Percentiles rank a stretch among this genome's conserved stretches.
Evolutionary conservation across 805 yeast genomes (phyloP).

Genomic region (Barnettozyma sucrosica): DNA sequence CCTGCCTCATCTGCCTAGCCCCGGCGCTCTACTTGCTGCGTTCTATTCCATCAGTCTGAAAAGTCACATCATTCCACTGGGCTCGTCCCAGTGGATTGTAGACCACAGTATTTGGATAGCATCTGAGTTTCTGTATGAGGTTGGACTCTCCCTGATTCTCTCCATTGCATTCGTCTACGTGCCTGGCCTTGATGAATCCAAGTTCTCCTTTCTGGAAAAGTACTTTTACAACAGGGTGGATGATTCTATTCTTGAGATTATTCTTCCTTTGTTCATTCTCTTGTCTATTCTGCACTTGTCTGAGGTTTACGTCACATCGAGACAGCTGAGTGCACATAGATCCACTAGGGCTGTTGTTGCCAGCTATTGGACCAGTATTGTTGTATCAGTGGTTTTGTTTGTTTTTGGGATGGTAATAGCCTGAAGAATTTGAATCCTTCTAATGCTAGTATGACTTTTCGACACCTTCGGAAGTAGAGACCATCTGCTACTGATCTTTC

Average conservation of each 20-base stretch:
- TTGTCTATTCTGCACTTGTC: conserved; percentile 9
- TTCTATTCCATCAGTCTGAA: conserved; percentile 2
- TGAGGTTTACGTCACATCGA: background rate
- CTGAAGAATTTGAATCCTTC: background rate
- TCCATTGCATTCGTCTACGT: conserved; percentile 38
- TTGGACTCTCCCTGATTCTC: conserved; percentile 31
- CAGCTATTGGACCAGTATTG: conserved; percentile 2
- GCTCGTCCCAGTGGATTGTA: conserved; percentile 8
- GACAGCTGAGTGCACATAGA: background rate
- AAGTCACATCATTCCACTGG: conserved; percentile 13
- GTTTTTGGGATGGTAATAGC: conserved; percentile 1
- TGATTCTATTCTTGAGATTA: conserved; percentile 25
- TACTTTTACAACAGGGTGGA: conserved; percentile 29
- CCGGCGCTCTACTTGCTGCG: conserved; percentile 8
- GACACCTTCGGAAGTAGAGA: no score
- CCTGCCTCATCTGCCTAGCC: background rate
- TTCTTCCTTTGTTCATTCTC: conserved; percentile 27
- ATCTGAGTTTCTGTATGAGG: conserved; percentile 18
- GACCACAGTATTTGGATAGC: conserved; percentile 11
- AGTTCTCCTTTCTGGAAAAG: conserved; percentile 27
- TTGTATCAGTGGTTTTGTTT: background rate
- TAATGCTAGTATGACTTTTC: background rate
- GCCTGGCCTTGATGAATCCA: conserved; percentile 28
- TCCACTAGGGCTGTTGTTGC: background rate
- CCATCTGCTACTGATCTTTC: no score